phyloP scores from a whole-genome alignment of 441 rosid genomes.

The Syzygium syzygioides region DNA sequence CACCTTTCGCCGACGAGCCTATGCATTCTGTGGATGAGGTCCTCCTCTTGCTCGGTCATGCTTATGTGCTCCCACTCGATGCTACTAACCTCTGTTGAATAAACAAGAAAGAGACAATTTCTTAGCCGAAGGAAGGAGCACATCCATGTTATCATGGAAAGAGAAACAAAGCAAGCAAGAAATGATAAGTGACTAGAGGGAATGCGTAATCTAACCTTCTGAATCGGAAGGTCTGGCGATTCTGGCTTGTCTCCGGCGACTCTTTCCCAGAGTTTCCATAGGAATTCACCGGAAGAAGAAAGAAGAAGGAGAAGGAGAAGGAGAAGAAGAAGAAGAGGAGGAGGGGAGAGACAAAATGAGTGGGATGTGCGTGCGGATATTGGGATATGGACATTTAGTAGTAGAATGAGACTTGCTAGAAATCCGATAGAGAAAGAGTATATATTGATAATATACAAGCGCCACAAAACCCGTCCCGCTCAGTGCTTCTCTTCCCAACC shows the following conservation, averaged over 20 bases:
- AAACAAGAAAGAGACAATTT: background rate
- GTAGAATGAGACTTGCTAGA: background rate
- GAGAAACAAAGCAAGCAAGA: background rate
- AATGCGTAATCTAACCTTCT: constrained; percentile 28
- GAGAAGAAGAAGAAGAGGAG: background rate
- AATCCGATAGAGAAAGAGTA: background rate
- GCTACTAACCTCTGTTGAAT: constrained; percentile 62
- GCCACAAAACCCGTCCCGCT: background rate
- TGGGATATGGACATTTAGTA: background rate
- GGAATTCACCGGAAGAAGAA: background rate
- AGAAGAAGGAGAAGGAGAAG: background rate
- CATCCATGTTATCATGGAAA: background rate
- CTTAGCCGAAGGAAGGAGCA: background rate
- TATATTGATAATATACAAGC: background rate
- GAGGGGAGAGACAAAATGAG: background rate
- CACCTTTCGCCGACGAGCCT: constrained; percentile 76
- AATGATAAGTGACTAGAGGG: background rate
- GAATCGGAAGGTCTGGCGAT: constrained; percentile 15
- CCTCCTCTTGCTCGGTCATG: constrained; percentile 71
- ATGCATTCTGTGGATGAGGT: constrained; percentile 72
- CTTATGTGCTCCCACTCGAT: constrained; percentile 57
- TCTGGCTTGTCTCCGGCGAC: constrained; percentile 19
- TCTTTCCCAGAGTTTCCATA: constrained; percentile 26
- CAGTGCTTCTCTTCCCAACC: background rate
- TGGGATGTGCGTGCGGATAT: background rate